phyloP scores from a whole-genome alignment of 352 stramenopile species.

The Phytophthora chlamydospora region DNA sequence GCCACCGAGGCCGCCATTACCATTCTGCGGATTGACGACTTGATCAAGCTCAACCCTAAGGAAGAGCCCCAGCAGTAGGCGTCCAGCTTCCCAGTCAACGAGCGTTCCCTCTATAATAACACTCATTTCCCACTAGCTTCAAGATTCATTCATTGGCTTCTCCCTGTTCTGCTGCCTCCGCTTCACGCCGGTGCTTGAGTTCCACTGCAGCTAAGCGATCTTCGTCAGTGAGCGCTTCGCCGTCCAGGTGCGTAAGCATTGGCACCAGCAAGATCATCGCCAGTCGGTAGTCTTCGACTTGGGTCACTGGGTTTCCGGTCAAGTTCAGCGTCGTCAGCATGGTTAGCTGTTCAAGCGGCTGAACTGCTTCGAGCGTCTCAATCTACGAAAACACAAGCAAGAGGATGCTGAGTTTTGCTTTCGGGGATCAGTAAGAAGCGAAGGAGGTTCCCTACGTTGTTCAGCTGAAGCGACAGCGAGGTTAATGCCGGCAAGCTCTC shows the following conservation, averaged over 20 bases:
- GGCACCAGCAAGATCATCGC: slow-evolving; percentile 58
- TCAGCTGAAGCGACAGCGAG: slow-evolving; percentile 59
- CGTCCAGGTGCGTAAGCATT: slow-evolving; percentile 66
- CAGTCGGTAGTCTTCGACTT: slow-evolving; percentile 63
- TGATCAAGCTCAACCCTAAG: slow-evolving; percentile 96
- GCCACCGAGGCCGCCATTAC: slow-evolving; percentile 99
- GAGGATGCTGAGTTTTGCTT: background rate
- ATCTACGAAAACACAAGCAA: slow-evolving; percentile 39
- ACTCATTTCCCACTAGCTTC: slow-evolving; percentile 38
- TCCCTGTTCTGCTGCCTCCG: slow-evolving; percentile 33
- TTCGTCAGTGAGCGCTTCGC: slow-evolving; percentile 55
- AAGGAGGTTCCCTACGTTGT: slow-evolving; percentile 44
- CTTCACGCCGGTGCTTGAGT: slow-evolving; percentile 57
- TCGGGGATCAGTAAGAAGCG: background rate
- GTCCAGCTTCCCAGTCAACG: slow-evolving; percentile 26
- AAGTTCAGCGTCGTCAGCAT: slow-evolving; percentile 54
- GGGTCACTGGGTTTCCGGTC: slow-evolving; percentile 55
- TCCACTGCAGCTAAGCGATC: slow-evolving; percentile 68
- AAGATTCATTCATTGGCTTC: slow-evolving; percentile 24
- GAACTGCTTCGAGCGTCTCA: slow-evolving; percentile 52
- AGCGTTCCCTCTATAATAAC: slow-evolving; percentile 53
- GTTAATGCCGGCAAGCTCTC: slow-evolving; percentile 52
- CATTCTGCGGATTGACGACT: slow-evolving; percentile 99
- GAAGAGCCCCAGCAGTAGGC: slow-evolving; percentile 80
- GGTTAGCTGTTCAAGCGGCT: slow-evolving; percentile 50